Base-by-base conservation (phyloP, 352 stramenopile genomes). In the Phytopythium aichiense region DNA sequence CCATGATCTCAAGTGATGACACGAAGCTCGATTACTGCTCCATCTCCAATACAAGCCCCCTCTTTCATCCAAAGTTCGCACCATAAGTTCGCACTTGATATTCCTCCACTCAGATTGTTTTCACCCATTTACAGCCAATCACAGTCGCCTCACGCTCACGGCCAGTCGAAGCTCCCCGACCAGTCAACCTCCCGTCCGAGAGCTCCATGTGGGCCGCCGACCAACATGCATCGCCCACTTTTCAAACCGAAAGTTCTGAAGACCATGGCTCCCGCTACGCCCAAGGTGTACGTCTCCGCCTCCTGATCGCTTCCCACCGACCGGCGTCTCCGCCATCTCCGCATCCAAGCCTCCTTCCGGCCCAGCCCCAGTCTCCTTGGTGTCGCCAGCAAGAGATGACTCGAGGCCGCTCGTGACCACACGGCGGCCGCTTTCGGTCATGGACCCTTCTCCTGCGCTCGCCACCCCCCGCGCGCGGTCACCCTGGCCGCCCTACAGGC, bases 221-320 rank as follows among this genome's bases (percentile, higher is more conserved):
- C 31, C 11, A 31, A 55, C 31, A 20, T 25, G 35, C 35, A 5
- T 11, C 33, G 31, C 50, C 72, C 81, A 91, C 81, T 91, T 91
- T 93, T 93, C 84, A 93, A 93, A 93, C 84, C 78, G 81, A 81
- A 91, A 89, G 79, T 91, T 89, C 68, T 65, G 50, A 74, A 68
- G 81, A 74, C 72, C 74, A 93, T 93, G 84, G 80, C 84, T 78
- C 78, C 81, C 68, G 70, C 74, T 64, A 71, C 77, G 65, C 79
- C 81, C 38, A 92, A 92, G 88, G 79, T 92, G 84, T 92, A 92
- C 77, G 83, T 88, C 20, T 54, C 51, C 63, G 48, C 54, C 54
- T 66, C 33, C 61, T 65, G 55, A 25, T 18, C n/a, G 5, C 22
- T 18, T 5, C 8, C 23, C 2, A n/a, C 15, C 6, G 6, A 13